Evolutionary conservation across 495 filamentous ascomycete species (phyloP).

Genomic region (Penicillium waksmanii): DNA sequence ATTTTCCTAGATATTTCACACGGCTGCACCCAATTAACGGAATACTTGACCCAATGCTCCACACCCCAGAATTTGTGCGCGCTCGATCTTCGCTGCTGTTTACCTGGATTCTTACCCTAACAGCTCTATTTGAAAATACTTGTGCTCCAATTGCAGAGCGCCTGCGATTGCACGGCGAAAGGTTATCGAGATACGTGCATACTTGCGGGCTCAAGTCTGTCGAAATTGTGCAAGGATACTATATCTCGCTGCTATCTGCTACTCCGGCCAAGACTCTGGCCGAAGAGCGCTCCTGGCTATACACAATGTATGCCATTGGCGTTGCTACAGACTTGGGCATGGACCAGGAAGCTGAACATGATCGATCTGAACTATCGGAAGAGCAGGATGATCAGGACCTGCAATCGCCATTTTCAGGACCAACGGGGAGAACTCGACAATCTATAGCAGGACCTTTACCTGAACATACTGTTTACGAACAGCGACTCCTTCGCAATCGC

Average conservation of each 20-base stretch:
- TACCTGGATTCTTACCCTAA: slow-evolving; percentile 64
- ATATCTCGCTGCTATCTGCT: slow-evolving; percentile 32
- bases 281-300: slow-evolving; percentile 33
- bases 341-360: slow-evolving; percentile 19
- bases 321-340: slow-evolving; percentile 29
- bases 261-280: slow-evolving; percentile 28
- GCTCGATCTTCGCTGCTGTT: slow-evolving; percentile 64
- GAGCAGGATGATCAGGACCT: neutral
- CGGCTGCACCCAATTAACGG: slow-evolving; percentile 67
- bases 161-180: slow-evolving; percentile 61
- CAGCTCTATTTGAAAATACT: slow-evolving; percentile 60
- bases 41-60: slow-evolving; percentile 63
- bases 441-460: neutral
- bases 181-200: slow-evolving; percentile 60
- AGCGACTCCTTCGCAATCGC: slow-evolving; percentile 26
- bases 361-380: neutral
- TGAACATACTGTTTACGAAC: neutral
- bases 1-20: slow-evolving; percentile 55
- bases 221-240: slow-evolving; percentile 57
- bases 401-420: neutral
- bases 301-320: slow-evolving; percentile 35
- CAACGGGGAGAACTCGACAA: neutral
- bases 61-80: slow-evolving; percentile 63
- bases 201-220: slow-evolving; percentile 61
- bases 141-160: slow-evolving; percentile 58